Base-by-base conservation (phyloP, 202 grass and related monocot genomes). In the Hordeum pubiflorum region DNA sequence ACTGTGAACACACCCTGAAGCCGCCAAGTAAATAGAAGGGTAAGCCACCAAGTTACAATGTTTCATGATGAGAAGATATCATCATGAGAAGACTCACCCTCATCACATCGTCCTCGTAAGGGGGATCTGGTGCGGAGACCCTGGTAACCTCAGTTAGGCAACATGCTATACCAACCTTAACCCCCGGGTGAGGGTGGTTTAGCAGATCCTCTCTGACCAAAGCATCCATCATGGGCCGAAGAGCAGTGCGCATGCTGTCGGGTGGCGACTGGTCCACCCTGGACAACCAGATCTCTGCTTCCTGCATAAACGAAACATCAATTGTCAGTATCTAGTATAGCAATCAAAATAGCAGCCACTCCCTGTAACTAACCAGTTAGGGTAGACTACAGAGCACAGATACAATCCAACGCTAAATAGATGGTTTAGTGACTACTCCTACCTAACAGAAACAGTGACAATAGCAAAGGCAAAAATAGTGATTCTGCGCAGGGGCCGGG, bases 61-160 rank as follows among this genome's bases (percentile, higher is more conserved):
- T 50, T 50, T 56, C 50, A 68, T 76, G 31, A 12, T 3, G 17
- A 59, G 27, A 46, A 77, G 37, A 59, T 4, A 15, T 48, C 44
- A 50, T 50, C 46, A 50, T 15, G 46, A 59, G 10, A 74, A 78
- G 31, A 81, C n/a, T 74, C 78, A 94, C 94, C 89, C 90, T 97
- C 91, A 94, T 97, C 52, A 85, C 26, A 33, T 94, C 89, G 76
- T 97, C 91, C 2, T 75, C 81, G 63, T 94, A 97, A 11, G 94
- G 94, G 15, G 89, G 86, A 2, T 97, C 88, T 54, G 91, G 94
- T 6, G 94, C 91, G 0, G 89, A 89, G 74, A 97, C 90, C 79
- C 91, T 88, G 6, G 84, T 97, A 26, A 97, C 82, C 79, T 97
- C 89, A 34, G 85, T 94, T 43, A 94, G 61, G 74, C 92, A 97